Evolutionary conservation across 352 stramenopile species (phyloP), one percentile per base, ranked within the genome.

Genomic region (Phytopythium mirpurense): DNA sequence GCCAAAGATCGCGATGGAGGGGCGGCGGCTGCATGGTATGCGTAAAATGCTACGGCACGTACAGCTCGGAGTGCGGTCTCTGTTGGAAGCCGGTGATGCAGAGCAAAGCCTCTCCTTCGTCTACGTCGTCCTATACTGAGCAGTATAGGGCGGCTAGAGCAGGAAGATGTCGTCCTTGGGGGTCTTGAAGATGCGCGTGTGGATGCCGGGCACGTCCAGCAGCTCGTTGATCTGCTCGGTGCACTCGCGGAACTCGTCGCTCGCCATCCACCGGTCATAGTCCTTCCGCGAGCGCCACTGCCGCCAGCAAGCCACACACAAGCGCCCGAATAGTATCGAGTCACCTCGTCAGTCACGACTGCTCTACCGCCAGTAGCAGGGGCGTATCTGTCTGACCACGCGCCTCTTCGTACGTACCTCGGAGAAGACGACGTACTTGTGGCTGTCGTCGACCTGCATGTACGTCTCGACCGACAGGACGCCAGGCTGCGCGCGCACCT

Each of bases 401-500:
- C n/a, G n/a, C n/a, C n/a, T n/a, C n/a, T n/a, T n/a, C n/a, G n/a
- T n/a, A n/a, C 60, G 23, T 40, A 90, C 80, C 80, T 95, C 78
- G 44, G 84, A 92, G 67, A 95, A 89, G 49, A 95, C 84, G 52
- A 95, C 74, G 67, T 93, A 95, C 67, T 95, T 95, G 56, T 88
- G 83, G 59, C 82, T 62, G 53, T 91, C 73, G 61, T 90, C 78
- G 55, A 86, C 55, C 54, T 93, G 78, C 48, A 59, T 72, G 67
- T 83, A 88, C 2, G 84, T 95, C 56, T 86, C 77, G 56, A 95
- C 78, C 9, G 76, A 83, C 51, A 95, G 58, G 27, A 90, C 64
- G 0, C 84, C 84, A 6, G 84, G 82, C 57, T 93, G 83, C 50
- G 67, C 62, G 49, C 78, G 78, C 56, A 95, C 84, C 24, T 79